A percentile compares a stretch with the other conserved stretches of the same genome.
Evolutionary conservation across 2,329 filamentous ascomycete species (phyloP).

Genomic region (Pseudocercospora musae): DNA sequence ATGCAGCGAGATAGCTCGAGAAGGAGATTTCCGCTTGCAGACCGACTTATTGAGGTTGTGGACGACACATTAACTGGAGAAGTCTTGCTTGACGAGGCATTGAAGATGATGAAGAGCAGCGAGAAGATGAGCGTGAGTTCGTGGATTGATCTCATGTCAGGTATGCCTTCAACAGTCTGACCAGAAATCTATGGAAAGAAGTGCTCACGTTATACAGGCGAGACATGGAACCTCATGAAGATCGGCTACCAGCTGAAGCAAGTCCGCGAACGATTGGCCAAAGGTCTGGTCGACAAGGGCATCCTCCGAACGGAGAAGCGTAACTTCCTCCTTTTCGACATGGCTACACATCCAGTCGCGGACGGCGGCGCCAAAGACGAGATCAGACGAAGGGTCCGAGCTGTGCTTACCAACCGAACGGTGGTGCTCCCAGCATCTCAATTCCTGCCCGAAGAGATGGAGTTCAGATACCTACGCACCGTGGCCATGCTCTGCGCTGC

Average conservation of each 20-base stretch:
- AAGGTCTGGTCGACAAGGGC: slow-evolving; percentile 97
- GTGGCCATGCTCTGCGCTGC: slow-evolving; percentile 96
- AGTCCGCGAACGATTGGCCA: slow-evolving; percentile 93
- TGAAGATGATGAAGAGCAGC: slow-evolving; percentile 99
- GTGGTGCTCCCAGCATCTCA: slow-evolving; percentile 82
- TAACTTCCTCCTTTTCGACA: slow-evolving; percentile 99
- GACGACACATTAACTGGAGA: slow-evolving; percentile 96
- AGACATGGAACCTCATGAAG: slow-evolving; percentile 99
- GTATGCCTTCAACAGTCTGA: slow-evolving; percentile 51
- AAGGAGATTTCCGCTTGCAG: slow-evolving; percentile 86
- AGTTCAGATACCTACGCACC: slow-evolving; percentile 89
- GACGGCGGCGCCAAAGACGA: slow-evolving; percentile 97
- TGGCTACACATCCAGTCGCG: slow-evolving; percentile 97
- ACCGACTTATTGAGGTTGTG: slow-evolving; percentile 93
- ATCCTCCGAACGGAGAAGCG: slow-evolving; percentile 98
- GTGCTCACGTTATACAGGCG: slow-evolving; percentile 59
- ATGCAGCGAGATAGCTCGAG: slow-evolving; percentile 97
- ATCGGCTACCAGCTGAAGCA: slow-evolving; percentile 99
- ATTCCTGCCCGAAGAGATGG: slow-evolving; percentile 89
- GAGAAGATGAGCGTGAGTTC: slow-evolving; percentile 99
- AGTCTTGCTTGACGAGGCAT: slow-evolving; percentile 91
- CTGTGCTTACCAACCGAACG: slow-evolving; percentile 87
- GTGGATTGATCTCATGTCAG: slow-evolving; percentile 99
- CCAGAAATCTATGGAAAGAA: neutral
- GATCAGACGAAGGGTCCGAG: slow-evolving; percentile 87